Evolutionary conservation across 306 rosid genomes (phyloP).

Genomic region (Begonia loranthoides): DNA sequence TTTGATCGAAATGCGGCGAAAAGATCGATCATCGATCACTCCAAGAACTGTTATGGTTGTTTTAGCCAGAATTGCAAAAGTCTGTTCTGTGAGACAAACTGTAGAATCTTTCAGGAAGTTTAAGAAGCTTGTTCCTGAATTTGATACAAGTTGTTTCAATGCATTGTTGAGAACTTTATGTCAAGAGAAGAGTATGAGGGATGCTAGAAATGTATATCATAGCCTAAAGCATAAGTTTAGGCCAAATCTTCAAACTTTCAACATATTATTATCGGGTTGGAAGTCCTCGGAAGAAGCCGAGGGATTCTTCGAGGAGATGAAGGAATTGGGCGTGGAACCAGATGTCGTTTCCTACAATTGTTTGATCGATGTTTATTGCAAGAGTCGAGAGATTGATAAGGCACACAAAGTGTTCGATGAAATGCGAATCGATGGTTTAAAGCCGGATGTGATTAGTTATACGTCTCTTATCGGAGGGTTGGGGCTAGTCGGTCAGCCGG

Average conservation of each 20-base stretch:
- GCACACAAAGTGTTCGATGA: conserved; percentile 54
- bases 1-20: conserved; percentile 25
- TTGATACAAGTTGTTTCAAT: conserved; percentile 48
- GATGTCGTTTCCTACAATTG: conserved; percentile 75
- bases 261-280: conserved; percentile 80
- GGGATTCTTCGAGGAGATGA: conserved; percentile 71
- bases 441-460: conserved; percentile 65
- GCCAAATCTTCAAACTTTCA: conserved; percentile 68
- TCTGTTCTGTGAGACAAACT: conserved; percentile 66
- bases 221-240: conserved; percentile 49
- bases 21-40: conserved; percentile 40
- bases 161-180: conserved; percentile 73
- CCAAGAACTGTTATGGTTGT: conserved; percentile 64
- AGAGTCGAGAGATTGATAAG: conserved; percentile 55
- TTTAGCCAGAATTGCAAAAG: conserved; percentile 61
- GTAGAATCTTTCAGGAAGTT: conserved; percentile 69
- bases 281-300: conserved; percentile 74
- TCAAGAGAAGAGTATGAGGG: conserved; percentile 87
- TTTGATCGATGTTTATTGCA: conserved; percentile 72
- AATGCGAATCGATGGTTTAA: conserved; percentile 39
- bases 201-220: conserved; percentile 86
- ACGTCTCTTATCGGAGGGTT: conserved; percentile 70
- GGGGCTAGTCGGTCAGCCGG: conserved; percentile 79
- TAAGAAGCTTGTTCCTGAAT: conserved; percentile 50
- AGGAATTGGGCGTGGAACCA: conserved; percentile 53